These are phyloP conservation scores for Rusavskia elegans DNA, from an alignment of 495 filamentous ascomycete genomes.

Conservation along the genomic window DNA sequence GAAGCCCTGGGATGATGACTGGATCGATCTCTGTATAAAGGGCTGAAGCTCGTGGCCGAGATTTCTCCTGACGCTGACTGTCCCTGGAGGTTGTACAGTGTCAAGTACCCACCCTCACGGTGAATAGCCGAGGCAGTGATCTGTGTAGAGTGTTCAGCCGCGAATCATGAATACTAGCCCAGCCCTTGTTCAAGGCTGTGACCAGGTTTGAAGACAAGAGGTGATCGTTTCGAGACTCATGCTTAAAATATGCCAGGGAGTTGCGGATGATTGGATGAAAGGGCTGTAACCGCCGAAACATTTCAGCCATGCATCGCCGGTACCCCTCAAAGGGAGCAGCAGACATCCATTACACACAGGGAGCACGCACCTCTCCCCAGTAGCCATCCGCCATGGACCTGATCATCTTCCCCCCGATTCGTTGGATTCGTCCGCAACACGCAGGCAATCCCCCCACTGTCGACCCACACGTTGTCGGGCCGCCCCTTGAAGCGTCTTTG, in stretches of 20 bases:
- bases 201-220: not conserved
- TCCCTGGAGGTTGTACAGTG: too few relatives aligned
- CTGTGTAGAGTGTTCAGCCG: not conserved
- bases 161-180: not conserved
- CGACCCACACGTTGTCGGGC: constrained; percentile 7
- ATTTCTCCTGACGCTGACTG: too few relatives aligned
- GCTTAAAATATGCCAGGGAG: not conserved
- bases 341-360: not conserved
- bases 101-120: too few relatives aligned
- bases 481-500: constrained; percentile 4
- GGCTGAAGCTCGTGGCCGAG: too few relatives aligned
- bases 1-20: too few relatives aligned
- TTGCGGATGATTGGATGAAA: constrained; percentile 8
- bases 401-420: not conserved
- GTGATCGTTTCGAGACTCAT: not conserved
- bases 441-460: not conserved
- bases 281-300: constrained; percentile 11
- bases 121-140: too few relatives aligned
- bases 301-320: constrained; percentile 1
- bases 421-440: not conserved
- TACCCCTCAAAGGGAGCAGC: not conserved
- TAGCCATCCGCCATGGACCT: not conserved
- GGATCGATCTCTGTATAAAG: too few relatives aligned
- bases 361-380: not conserved
- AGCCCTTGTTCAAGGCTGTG: not conserved